Conservation (phyloP, 208 protist species). For the Acanthamoeba sp. region DNA sequence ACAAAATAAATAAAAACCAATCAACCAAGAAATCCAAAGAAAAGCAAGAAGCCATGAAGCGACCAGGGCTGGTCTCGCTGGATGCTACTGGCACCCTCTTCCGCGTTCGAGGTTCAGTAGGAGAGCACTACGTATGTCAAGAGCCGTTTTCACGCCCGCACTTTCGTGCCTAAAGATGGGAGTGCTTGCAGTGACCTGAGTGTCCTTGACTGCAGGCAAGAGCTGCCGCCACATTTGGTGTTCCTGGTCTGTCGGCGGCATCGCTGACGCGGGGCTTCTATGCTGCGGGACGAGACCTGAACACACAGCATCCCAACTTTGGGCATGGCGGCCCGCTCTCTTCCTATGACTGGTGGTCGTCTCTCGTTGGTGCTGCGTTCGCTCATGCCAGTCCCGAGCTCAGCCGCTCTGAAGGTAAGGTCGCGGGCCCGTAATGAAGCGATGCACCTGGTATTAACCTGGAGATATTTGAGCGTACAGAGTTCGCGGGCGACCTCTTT, state of each 20-base stretch:
- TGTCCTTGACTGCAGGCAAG: neutral
- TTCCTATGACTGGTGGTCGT: neutral
- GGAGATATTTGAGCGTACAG: neutral
- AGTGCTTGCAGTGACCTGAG: neutral
- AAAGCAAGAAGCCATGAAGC: neutral
- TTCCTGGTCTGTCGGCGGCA: neutral
- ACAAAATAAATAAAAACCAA: no score
- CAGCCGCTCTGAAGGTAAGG: neutral
- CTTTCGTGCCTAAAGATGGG: no score
- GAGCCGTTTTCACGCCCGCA: neutral
- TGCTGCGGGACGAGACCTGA: neutral
- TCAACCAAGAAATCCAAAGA: no score
- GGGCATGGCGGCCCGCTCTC: neutral
- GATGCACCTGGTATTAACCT: no score
- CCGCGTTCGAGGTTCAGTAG: neutral
- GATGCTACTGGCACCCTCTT: neutral
- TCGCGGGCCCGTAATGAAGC: no score
- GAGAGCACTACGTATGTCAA: neutral
- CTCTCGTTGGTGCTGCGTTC: neutral
- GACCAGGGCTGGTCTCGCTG: neutral
- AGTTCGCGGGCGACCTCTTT: neutral
- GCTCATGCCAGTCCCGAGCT: neutral
- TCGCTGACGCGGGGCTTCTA: constrained; percentile 5
- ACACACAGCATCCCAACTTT: neutral
- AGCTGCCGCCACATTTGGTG: neutral